These are phyloP conservation scores for Cenchrus fungigraminus DNA, from an alignment of 176 grass and related monocot species.

Conservation along the genomic window DNA sequence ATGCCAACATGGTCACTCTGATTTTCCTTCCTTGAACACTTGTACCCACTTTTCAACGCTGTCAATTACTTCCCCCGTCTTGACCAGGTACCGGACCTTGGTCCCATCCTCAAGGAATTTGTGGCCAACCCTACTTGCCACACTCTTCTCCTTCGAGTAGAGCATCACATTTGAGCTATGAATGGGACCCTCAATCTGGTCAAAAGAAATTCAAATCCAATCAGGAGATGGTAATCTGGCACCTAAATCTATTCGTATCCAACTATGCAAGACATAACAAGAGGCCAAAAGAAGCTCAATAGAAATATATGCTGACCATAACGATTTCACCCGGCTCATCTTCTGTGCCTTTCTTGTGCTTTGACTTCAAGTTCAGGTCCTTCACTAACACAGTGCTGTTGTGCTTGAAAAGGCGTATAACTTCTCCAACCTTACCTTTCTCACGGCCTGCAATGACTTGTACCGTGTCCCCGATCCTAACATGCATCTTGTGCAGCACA, in stretches of 20 bases:
- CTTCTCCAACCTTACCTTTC: constrained; percentile 91
- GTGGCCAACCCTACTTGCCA: constrained; percentile 83
- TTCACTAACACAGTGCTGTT: constrained; percentile 92
- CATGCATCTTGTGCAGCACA: constrained; percentile 91
- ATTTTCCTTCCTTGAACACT: constrained; percentile 72
- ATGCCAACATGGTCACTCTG: constrained; percentile 10
- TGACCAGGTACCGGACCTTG: constrained; percentile 83
- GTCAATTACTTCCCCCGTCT: constrained; percentile 87
- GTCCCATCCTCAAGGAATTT: constrained; percentile 85
- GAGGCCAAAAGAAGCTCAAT: background rate
- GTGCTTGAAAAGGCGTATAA: constrained; percentile 71
- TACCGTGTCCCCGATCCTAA: constrained; percentile 86
- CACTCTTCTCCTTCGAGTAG: constrained; percentile 82
- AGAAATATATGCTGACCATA: constrained; percentile 55
- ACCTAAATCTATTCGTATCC: constrained; percentile 14
- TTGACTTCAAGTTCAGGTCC: constrained; percentile 94
- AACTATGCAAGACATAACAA: background rate
- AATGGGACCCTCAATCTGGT: constrained; percentile 84
- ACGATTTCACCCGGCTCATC: constrained; percentile 91
- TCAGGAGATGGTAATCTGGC: constrained; percentile 8
- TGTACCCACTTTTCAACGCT: constrained; percentile 74
- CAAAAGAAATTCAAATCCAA: constrained; percentile 1
- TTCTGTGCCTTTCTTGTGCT: constrained; percentile 89
- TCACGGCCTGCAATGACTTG: constrained; percentile 86
- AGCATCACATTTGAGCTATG: constrained; percentile 99